Evolutionary conservation across 2,329 filamentous ascomycete species (phyloP), one percentile per base, ranked within the genome.

Genomic region (Arachnopeziza araneosa): DNA sequence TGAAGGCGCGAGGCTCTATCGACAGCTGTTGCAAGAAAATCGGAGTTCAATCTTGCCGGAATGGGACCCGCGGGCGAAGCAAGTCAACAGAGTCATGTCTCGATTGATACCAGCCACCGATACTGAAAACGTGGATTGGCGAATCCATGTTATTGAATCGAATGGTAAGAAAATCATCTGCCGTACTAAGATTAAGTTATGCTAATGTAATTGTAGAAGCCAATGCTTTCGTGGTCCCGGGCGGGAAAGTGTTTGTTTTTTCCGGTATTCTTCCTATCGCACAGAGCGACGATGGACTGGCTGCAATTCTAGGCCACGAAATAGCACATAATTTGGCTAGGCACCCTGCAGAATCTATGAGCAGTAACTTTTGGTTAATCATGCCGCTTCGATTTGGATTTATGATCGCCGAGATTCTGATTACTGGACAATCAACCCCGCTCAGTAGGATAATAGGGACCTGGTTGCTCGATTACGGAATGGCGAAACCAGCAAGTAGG

Each of bases 161-260:
- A 78, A 78, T 22, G 64, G 77, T 80, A 71, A 52, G 78, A 72
- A 21, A 30, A 50, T 8, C 19, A 21, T 24, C 12, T 19, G 2
- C 5, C 10, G 17, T 26, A 2, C 24, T 24, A 24, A 21, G 3
- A 7, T 8, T 54, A 22, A 57, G 2, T 23, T n/a, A 24, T 12
- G 23, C 24, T 60, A 21, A 55, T 50, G 30, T 32, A 24, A 23
- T 51, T 17, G 58, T 53, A 71, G 68, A 70, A 61, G 79, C 80
- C 64, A 93, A 93, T 68, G 90, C 90, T 0, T 91, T 93, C 69
- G 89, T 93, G 1, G 80, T 91, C 6, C 89, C 90, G 0, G 89
- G 85, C 4, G 89, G 89, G 24, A 91, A 92, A 68, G 89, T 93
- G 0, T 93, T 93, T 70, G 89, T 93, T 1, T 88, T 85, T 70